A percentile compares a stretch with the other conserved stretches of the same genome.
These are phyloP conservation scores for Camellia lanceoleosa DNA, from an alignment of 148 eudicot species.

Conservation along the genomic window DNA sequence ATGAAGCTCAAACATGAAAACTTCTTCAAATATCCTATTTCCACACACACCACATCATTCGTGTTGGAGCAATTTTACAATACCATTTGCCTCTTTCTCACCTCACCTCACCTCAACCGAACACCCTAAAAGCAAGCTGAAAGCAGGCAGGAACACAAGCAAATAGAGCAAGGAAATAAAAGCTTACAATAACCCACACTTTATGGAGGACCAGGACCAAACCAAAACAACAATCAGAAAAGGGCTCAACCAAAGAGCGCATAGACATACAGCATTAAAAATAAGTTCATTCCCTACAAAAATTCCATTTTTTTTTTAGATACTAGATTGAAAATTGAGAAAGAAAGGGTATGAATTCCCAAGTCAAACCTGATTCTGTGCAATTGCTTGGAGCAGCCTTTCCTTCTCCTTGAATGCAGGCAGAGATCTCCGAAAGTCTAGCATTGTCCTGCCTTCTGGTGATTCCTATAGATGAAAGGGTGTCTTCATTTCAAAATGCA, in stretches of 20 bases:
- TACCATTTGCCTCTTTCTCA: background rate
- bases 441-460: constrained; percentile 88
- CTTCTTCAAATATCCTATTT: background rate
- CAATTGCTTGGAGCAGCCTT: constrained; percentile 92
- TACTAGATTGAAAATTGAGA: background rate
- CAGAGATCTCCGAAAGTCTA: constrained; percentile 78
- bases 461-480: constrained; percentile 61
- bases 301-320: background rate
- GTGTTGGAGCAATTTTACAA: background rate
- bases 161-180: background rate
- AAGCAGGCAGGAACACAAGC: background rate
- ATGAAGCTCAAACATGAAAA: background rate
- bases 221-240: background rate
- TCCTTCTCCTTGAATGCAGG: constrained; percentile 94
- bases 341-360: constrained; percentile 5
- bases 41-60: background rate
- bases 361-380: constrained; percentile 73
- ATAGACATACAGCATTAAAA: background rate
- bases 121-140: background rate
- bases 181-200: background rate
- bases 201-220: background rate
- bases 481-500: background rate
- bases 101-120: background rate
- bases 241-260: background rate
- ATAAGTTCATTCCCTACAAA: background rate